Conservation (phyloP, 2,329 filamentous ascomycete species). For the Exophiala spinifera region DNA sequence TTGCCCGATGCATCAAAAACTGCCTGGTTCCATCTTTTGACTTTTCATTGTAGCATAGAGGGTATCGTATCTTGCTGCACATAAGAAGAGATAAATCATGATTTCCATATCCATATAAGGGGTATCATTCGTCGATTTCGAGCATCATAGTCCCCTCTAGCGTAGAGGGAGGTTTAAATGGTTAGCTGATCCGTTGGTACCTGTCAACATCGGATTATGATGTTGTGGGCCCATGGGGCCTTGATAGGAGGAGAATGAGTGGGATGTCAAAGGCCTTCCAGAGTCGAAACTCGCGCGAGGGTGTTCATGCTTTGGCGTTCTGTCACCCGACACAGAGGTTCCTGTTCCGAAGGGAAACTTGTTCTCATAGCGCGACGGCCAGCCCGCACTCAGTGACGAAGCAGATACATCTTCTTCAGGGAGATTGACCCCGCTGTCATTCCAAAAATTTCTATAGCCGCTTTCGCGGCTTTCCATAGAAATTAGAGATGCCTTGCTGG, state of each 20-base stretch:
- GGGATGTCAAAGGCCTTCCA: conserved; percentile 87
- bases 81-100: conserved; percentile 28
- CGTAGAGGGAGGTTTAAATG: conserved; percentile 30
- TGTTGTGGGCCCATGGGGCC: conserved; percentile 79
- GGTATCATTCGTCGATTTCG: conserved; percentile 28
- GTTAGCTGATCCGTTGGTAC: conserved; percentile 23
- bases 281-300: conserved; percentile 85
- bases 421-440: conserved; percentile 93
- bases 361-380: conserved; percentile 55
- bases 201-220: conserved; percentile 19
- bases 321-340: conserved; percentile 62
- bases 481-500: conserved; percentile 91
- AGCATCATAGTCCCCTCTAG: conserved; percentile 25
- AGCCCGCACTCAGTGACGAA: conserved; percentile 59
- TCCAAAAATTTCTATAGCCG: conserved; percentile 96
- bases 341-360: conserved; percentile 61
- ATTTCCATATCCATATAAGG: conserved; percentile 25
- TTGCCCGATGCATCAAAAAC: conserved; percentile 16
- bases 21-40: conserved; percentile 7
- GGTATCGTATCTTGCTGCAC: conserved; percentile 29
- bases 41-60: conserved; percentile 27
- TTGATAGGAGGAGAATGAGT: conserved; percentile 95
- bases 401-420: conserved; percentile 71
- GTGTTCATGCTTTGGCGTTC: conserved; percentile 77
- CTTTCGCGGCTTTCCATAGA: conserved; percentile 94